Base-by-base conservation (phyloP, 495 filamentous ascomycete genomes). In the Penicillium verhagenii region DNA sequence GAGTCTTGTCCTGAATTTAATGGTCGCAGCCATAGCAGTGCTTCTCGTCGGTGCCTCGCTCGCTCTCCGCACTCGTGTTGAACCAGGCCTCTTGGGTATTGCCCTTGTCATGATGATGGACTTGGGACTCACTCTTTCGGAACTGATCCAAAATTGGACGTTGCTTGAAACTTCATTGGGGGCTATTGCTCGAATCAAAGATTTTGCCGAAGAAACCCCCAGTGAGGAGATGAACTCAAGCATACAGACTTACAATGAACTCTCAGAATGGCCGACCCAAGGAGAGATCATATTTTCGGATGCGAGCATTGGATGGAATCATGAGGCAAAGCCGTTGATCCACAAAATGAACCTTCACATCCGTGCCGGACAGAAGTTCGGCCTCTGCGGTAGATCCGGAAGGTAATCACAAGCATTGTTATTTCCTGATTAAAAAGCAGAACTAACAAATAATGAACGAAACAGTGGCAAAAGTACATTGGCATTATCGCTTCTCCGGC, bases 211-310 rank as follows among this genome's bases (percentile, higher is more conserved):
- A 24, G 52, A 63, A 9, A 78, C 72, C 0, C 54, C 53, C 1
- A 42, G 20, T 14, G 64, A 65, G 21, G 68, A 67, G 6, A n/a
- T n/a, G n/a, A n/a, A 49, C 14, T 38, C 23, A 18, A 45, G 58
- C 6, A 59, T 65, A 21, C 19, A 58, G 37, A 16, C 20, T 8
- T 14, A 56, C 2, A 21, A 47, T 11, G 52, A 58, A 20, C 26
- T 38, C 11, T 21, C 63, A 1, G 54, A 69, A 24, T 97, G 92
- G 92, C 91, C 90, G 6, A 82, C 80, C 47, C 69, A 86, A 52
- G 92, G 92, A 9, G 78, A 82, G 3, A 88, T 96, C 18, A 79
- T 87, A 55, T 96, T 96, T 61, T 79, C 85, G 50, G 77, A 84
- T 50, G 59, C 54, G 9, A 39, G 37, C 91, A 96, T 72, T 81